Conservation (phyloP, 2,329 filamentous ascomycete species). For the Ampelomyces quisqualis region DNA sequence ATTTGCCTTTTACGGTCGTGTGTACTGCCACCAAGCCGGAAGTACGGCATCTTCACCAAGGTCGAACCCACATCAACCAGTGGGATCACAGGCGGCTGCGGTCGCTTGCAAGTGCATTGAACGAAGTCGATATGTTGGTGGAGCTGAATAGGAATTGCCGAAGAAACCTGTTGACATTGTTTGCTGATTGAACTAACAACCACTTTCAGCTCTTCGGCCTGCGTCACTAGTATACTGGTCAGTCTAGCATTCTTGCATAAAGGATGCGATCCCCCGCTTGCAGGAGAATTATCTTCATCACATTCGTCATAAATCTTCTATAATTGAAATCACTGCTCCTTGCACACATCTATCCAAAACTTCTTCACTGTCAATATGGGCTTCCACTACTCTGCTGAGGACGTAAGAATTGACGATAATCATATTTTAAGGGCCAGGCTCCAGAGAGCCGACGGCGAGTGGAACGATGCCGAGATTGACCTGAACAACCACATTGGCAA, state of each 20-base stretch:
- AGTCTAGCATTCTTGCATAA: conserved; percentile 15
- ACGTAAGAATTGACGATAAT: conserved; percentile 54
- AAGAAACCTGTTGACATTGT: neutral
- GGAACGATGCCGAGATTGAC: conserved; percentile 50
- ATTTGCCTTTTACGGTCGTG: neutral
- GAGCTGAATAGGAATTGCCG: neutral
- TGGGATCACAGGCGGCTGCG: neutral
- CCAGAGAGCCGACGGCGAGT: conserved; percentile 47
- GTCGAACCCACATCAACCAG: neutral
- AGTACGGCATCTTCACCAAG: conserved; percentile 8
- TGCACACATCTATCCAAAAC: neutral
- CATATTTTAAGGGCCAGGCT: conserved; percentile 53
- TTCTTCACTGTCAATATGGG: conserved; percentile 18
- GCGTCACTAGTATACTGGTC: neutral
- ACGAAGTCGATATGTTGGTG: neutral
- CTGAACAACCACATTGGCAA: conserved; percentile 57
- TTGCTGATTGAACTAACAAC: neutral
- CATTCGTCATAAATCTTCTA: neutral
- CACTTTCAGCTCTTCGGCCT: neutral
- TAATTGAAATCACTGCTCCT: conserved; percentile 1
- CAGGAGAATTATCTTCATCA: neutral
- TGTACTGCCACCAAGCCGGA: conserved; percentile 14
- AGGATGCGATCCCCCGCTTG: conserved; percentile 4
- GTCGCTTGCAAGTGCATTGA: neutral
- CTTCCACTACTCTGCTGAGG: conserved; percentile 53